These are phyloP conservation scores for Aureoboletus auriporus DNA, from an alignment of 768 basidiomycete genomes.

Conservation along the genomic window DNA sequence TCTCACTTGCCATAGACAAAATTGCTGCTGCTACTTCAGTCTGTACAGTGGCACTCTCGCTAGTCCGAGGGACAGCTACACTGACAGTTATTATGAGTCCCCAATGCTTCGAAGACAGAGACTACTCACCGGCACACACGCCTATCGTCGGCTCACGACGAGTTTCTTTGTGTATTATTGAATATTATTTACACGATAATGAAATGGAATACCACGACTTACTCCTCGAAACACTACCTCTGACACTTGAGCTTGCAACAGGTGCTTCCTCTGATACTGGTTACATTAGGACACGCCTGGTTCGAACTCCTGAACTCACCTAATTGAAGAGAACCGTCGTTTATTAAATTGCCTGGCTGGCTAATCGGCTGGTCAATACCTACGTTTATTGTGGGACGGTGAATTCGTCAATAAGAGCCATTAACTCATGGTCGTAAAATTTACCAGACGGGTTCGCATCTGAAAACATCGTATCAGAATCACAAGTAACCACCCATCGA, in stretches of 20 bases:
- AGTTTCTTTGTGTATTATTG: slow-evolving; percentile 2
- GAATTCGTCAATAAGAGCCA: not conserved
- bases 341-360: not conserved
- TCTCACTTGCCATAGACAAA: slow-evolving; percentile 7
- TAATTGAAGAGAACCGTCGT: slow-evolving; percentile 1
- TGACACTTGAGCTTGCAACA: not conserved
- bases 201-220: not conserved
- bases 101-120: slow-evolving; percentile 3
- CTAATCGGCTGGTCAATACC: not conserved
- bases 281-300: slow-evolving; percentile 1
- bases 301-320: slow-evolving; percentile 7
- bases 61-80: slow-evolving; percentile 17
- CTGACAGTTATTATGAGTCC: slow-evolving; percentile 20
- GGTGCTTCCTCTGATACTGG: not conserved
- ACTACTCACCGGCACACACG: slow-evolving; percentile 15
- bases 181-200: slow-evolving; percentile 3
- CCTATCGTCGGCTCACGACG: not conserved
- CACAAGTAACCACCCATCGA: not conserved
- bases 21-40: slow-evolving; percentile 20
- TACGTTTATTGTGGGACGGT: not conserved
- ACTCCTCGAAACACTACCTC: slow-evolving; percentile 4
- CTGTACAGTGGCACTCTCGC: slow-evolving; percentile 12
- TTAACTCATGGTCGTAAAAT: too few species aligned
- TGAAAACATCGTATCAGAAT: not conserved
- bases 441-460: slow-evolving; percentile 7